Conservation (phyloP, 2,329 filamentous ascomycete genomes). For the Fusarium sp. region DNA sequence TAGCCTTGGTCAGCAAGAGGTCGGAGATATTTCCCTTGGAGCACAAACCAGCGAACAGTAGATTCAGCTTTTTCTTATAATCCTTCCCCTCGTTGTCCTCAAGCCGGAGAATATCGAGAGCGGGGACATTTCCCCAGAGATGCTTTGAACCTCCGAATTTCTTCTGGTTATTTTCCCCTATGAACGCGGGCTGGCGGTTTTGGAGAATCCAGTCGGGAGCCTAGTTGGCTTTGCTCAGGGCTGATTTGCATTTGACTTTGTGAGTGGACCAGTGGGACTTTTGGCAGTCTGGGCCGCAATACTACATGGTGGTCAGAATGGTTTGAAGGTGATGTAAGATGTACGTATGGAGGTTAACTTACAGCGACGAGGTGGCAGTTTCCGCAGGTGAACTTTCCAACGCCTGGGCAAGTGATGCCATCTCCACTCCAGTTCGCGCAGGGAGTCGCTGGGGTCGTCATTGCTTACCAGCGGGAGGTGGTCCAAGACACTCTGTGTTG, state of each 20-base stretch:
- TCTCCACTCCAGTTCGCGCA: not conserved
- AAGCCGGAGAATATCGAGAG: slow-evolving; percentile 24
- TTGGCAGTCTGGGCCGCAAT: slow-evolving; percentile 19
- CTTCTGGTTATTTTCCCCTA: not conserved
- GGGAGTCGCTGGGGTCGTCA: not conserved
- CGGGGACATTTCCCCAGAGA: slow-evolving; percentile 17
- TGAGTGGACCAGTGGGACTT: not conserved
- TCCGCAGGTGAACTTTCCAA: not conserved
- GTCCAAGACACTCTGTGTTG: not conserved
- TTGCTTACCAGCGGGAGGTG: not conserved
- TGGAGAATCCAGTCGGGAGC: not conserved
- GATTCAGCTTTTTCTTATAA: not conserved
- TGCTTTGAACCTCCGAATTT: slow-evolving; percentile 1
- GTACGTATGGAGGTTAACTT: not conserved
- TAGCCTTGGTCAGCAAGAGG: not conserved
- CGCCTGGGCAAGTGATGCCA: fast-evolving
- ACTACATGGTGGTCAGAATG: not conserved
- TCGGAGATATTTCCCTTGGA: fast-evolving
- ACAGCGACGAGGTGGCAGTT: slow-evolving; percentile 1
- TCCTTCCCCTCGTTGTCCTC: slow-evolving; percentile 8
- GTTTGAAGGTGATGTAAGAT: not conserved
- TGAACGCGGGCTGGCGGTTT: not conserved
- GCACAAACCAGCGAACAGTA: slow-evolving; percentile 19
- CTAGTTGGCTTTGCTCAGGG: not conserved
- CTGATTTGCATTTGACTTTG: not conserved